Evolutionary conservation across 1,284 basidiomycete genomes (phyloP).

Genomic region (Pyrrhoderma noxium): DNA sequence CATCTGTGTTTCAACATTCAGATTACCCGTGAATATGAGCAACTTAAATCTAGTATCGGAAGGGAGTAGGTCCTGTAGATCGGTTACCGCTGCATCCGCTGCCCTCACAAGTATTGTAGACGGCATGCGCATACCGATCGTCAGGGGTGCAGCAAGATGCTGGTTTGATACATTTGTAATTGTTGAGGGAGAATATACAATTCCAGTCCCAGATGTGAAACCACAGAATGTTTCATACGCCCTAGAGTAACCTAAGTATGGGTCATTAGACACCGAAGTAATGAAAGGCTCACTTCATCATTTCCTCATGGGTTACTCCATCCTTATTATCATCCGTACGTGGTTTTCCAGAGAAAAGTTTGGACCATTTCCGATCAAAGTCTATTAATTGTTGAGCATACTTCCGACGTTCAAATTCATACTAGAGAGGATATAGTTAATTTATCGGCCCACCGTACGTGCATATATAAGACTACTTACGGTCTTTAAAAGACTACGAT

Average conservation of each 20-base stretch:
- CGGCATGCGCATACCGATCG: slow-evolving; percentile 52
- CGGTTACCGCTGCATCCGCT: slow-evolving; percentile 52
- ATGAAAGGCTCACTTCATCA: slow-evolving; percentile 40
- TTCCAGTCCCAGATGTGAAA: slow-evolving; percentile 58
- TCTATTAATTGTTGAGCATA: slow-evolving; percentile 76
- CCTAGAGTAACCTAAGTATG: slow-evolving; percentile 26
- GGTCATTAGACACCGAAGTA: not conserved
- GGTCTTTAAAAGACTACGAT: slow-evolving; percentile 59
- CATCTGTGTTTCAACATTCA: slow-evolving; percentile 32
- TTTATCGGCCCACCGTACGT: too few relatives aligned
- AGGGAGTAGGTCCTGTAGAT: slow-evolving; percentile 64
- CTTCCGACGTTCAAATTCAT: slow-evolving; percentile 63
- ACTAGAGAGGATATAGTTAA: slow-evolving; percentile 32
- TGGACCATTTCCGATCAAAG: slow-evolving; percentile 72
- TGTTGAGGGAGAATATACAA: slow-evolving; percentile 50
- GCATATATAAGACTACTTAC: slow-evolving; percentile 33
- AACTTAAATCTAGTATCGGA: slow-evolving; percentile 70
- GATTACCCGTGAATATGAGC: slow-evolving; percentile 58
- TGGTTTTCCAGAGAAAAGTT: slow-evolving; percentile 73
- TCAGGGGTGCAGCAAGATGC: slow-evolving; percentile 37
- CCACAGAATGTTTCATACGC: slow-evolving; percentile 51
- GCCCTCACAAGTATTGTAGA: slow-evolving; percentile 55
- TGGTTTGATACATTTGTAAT: slow-evolving; percentile 44
- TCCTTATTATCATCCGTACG: slow-evolving; percentile 45
- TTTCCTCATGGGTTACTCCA: slow-evolving; percentile 62